A percentile compares a stretch with the other conserved stretches of the same genome.
Conservation (phyloP, 179 eudicot genomes). For the Spinacia oleracea region DNA sequence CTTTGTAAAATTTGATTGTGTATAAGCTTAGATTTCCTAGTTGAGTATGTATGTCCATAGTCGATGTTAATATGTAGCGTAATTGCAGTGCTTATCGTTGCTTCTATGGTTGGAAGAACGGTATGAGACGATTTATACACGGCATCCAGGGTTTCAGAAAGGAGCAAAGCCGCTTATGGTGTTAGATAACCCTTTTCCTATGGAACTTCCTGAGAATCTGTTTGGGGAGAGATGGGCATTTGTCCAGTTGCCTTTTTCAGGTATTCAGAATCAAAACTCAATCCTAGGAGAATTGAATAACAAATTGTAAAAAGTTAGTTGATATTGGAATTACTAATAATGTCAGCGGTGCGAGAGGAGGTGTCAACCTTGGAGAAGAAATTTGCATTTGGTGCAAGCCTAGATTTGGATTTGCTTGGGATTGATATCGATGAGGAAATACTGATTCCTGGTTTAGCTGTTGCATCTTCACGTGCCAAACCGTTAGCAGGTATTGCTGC, state of each 20-base stretch:
- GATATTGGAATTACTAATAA: no score
- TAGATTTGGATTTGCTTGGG: constrained; percentile 89
- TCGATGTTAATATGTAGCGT: neutral
- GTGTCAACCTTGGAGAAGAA: constrained; percentile 48
- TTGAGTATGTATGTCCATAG: neutral
- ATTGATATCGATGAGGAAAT: constrained; percentile 77
- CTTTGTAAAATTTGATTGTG: neutral
- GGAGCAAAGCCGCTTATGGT: constrained; percentile 87
- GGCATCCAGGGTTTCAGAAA: constrained; percentile 96
- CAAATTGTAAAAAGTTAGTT: no score
- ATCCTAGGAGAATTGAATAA: neutral
- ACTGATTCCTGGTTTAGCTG: constrained; percentile 90
- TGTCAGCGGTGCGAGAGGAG: constrained; percentile 78
- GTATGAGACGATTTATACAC: constrained; percentile 71
- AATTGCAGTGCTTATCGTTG: constrained; percentile 74
- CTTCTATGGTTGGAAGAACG: constrained; percentile 96
- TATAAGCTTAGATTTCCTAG: neutral
- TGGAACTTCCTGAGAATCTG: constrained; percentile 90
- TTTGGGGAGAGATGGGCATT: constrained; percentile 97
- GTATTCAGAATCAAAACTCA: no score
- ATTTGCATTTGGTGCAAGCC: constrained; percentile 67
- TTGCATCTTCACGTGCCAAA: constrained; percentile 81
- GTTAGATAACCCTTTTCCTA: constrained; percentile 90
- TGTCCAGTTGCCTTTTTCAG: constrained; percentile 90
- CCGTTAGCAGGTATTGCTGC: constrained; percentile 76